Evolutionary conservation across 768 basidiomycete genomes (phyloP), one percentile per base, ranked within the genome.

Genomic region (Mycena rebaudengoi): DNA sequence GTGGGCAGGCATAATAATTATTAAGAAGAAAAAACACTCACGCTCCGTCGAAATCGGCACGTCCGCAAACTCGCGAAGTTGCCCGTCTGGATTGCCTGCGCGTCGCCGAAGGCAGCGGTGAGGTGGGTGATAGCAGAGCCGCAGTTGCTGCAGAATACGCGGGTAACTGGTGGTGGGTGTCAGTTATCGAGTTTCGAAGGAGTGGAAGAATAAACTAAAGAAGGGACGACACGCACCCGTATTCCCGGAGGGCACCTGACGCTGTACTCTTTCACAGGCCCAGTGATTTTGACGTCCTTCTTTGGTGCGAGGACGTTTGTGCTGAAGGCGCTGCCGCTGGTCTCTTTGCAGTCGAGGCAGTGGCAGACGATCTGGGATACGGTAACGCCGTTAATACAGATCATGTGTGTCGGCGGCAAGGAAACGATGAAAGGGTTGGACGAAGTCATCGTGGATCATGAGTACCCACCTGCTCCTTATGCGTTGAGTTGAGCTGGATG

Each of bases 281-380:
- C 78, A 1, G 53, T 69, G 65, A 78, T 76, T 16, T 64, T 74
- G 25, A 77, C 70, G 32, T 72, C 66, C 51, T 72, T 75, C 55
- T 76, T 63, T 11, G 71, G 69, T 6, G 70, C 74, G 13, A 79
- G 71, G 58, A 78, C 67, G 64, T 76, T 77, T 67, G 77, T 76
- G 66, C 73, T 75, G 70, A 74, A 79, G 10, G 74, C 76, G 49
- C 76, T 76, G 26, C 78, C 78, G 43, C 74, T 75, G 35, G 76
- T 75, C 49, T 77, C 73, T 50, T 74, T 73, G 68, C 78, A 79
- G 60, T 78, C 77, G 37, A 56, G 56, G 69, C 78, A 79, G 66
- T 79, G 78, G 61, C 78, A 79, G 45, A 76, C 32, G 46, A 77
- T 69, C 75, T 77, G 49, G 3, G 18, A 16, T n/a, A n/a, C n/a